A percentile compares a stretch with the other conserved stretches of the same genome.
phyloP scores from a whole-genome alignment of 129 eudicot species.

The Flaveria bidentis region DNA sequence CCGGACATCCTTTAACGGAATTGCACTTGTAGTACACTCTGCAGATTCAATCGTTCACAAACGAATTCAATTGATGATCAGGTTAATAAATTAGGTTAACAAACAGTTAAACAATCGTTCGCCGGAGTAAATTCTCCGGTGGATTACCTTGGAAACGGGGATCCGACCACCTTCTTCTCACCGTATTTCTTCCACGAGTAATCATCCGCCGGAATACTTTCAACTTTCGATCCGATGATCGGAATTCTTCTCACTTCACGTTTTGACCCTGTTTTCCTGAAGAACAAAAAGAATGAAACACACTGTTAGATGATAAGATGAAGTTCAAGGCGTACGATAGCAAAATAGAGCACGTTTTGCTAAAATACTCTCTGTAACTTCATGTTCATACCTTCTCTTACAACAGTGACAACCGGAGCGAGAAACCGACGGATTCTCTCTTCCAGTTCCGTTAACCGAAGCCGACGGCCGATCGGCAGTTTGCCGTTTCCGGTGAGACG shows the following conservation, averaged over 20 bases:
- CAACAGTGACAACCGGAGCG: slow-evolving; percentile 44
- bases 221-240: slow-evolving; percentile 60
- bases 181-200: slow-evolving; percentile 91
- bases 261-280: slow-evolving; percentile 51
- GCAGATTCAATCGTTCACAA: slow-evolving; percentile 10
- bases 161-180: slow-evolving; percentile 69
- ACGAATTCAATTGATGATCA: background rate
- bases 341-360: background rate
- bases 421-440: slow-evolving; percentile 1
- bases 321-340: slow-evolving; percentile 1
- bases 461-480: slow-evolving; percentile 17
- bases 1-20: slow-evolving; percentile 74
- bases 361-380: slow-evolving; percentile 9
- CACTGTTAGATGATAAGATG: background rate
- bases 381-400: slow-evolving; percentile 54
- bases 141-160: slow-evolving; percentile 67
- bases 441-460: slow-evolving; percentile 30
- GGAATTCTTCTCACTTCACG: slow-evolving; percentile 50
- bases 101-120: background rate
- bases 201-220: slow-evolving; percentile 75
- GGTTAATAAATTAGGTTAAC: background rate
- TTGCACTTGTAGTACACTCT: slow-evolving; percentile 87
- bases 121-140: background rate
- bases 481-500: slow-evolving; percentile 46
- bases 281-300: no score